Percentiles rank a stretch among this genome's conserved stretches.
phyloP scores from a whole-genome alignment of 148 eudicot species.

The Rhododendron ovatum region DNA sequence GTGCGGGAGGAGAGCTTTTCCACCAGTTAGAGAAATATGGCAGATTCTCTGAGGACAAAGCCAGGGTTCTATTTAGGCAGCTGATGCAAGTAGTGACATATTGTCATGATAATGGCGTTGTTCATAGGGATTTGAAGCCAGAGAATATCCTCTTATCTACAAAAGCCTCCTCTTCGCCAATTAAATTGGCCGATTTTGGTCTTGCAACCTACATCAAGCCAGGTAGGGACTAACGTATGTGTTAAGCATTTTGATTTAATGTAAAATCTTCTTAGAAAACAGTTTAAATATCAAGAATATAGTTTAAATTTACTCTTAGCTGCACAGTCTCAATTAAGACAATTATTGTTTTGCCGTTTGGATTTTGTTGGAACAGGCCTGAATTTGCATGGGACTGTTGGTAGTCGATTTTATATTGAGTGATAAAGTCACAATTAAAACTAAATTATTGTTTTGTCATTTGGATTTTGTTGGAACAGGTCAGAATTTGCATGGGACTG shows the following conservation, averaged over 20 bases:
- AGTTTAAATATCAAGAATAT: neutral
- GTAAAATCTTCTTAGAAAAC: neutral
- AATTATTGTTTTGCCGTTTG: slow-evolving; percentile 13
- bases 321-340: neutral
- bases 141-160: slow-evolving; percentile 62
- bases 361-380: slow-evolving; percentile 48
- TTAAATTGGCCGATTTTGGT: slow-evolving; percentile 70
- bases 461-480: slow-evolving; percentile 46
- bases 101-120: slow-evolving; percentile 64
- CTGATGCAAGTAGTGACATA: slow-evolving; percentile 60
- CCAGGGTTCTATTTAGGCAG: slow-evolving; percentile 50
- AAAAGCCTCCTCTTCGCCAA: slow-evolving; percentile 51
- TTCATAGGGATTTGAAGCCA: slow-evolving; percentile 73
- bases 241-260: neutral
- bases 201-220: slow-evolving; percentile 73
- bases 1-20: slow-evolving; percentile 71
- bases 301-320: neutral
- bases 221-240: slow-evolving; percentile 35
- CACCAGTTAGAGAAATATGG: slow-evolving; percentile 54
- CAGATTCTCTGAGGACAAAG: slow-evolving; percentile 47
- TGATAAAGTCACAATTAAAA: neutral
- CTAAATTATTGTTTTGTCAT: slow-evolving; percentile 3
- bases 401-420: slow-evolving; percentile 80
- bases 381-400: slow-evolving; percentile 69
- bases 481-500: slow-evolving; percentile 69